Evolutionary conservation across 805 yeast species (phyloP), one percentile per base, ranked within the genome.

Genomic region (Cephaloascus albidus): DNA sequence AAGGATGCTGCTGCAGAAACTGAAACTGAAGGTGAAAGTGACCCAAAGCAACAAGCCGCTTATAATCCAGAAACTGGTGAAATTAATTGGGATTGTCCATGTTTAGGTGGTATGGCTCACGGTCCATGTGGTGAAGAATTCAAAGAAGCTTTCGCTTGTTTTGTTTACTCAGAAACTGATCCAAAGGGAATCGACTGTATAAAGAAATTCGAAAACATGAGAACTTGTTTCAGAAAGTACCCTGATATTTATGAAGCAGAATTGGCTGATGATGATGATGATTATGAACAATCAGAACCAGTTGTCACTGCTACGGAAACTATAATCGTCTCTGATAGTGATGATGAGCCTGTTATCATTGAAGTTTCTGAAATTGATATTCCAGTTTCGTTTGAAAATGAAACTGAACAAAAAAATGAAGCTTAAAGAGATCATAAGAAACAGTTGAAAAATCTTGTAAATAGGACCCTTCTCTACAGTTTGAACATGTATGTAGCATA

Each of bases 61-160:
- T 90, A 78, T 63, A 78, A 90, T 65, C 97, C 97, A 23, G 95
- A 85, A 53, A 93, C 98, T 3, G 98, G 98, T 23, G 97, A 90
- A 59, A 93, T 93, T 64, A 90, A 93, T 76, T 93, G 98, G 98
- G 97, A 93, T 57, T 93, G 98, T 61, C 97, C 98, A n/a, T 90
- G 97, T 62, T 70, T 93, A 37, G 98, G 97, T 27, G 98, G 98
- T 33, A 87, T 93, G 97, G 97, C 98, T 26, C 73, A 89, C 48
- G 98, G 98, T 0, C 97, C 98, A 40, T 93, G 98, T 66, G 98
- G 98, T 42, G 89, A 81, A 52, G 95, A 88, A 64, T 87, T 87
- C 70, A 87, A 85, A 65, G 87, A 76, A 39, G 97, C 98, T 0
- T 93, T 93, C 60, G 73, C 95, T 8, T 93, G 98, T 60, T 93